phyloP scores from a whole-genome alignment of 371 early-diverging fungal genomes.

The Apophysomyces trapeziformis region DNA sequence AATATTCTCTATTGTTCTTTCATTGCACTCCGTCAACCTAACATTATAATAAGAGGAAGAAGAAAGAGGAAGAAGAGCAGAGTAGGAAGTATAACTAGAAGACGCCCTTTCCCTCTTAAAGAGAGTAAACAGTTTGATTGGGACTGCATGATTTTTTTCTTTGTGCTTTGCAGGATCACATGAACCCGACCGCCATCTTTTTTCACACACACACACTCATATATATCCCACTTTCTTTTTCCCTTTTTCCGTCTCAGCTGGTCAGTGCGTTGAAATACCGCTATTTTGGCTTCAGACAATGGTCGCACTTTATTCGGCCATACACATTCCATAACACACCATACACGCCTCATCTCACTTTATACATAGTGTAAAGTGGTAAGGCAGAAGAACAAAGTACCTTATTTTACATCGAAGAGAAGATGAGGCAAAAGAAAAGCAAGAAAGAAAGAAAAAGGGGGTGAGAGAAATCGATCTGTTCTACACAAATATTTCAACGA shows the following conservation, averaged over 20 bases:
- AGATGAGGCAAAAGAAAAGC: too few species aligned
- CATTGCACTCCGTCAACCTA: background rate
- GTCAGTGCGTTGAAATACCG: constrained; percentile 5
- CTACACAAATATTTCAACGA: too few species aligned
- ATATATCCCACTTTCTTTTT: background rate
- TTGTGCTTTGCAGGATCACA: constrained; percentile 8
- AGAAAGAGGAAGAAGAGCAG: constrained; percentile 2
- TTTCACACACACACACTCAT: background rate
- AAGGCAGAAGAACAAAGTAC: too few species aligned
- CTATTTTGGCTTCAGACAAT: too few species aligned
- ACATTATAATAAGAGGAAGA: background rate
- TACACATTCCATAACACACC: too few species aligned
- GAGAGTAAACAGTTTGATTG: background rate
- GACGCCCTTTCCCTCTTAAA: background rate
- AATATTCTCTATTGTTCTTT: too few species aligned
- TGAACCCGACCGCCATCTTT: background rate
- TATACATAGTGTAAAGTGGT: too few species aligned
- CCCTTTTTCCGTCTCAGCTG: constrained; percentile 3
- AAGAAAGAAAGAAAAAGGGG: too few species aligned
- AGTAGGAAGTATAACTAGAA: too few species aligned
- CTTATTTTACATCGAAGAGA: too few species aligned
- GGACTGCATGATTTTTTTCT: constrained; percentile 1
- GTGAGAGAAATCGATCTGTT: too few species aligned
- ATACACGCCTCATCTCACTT: too few species aligned
- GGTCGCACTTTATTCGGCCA: background rate